Percentiles rank a stretch among this genome's conserved stretches.
Conservation (phyloP, 495 filamentous ascomycete genomes). For the Xylaria nigripes region DNA sequence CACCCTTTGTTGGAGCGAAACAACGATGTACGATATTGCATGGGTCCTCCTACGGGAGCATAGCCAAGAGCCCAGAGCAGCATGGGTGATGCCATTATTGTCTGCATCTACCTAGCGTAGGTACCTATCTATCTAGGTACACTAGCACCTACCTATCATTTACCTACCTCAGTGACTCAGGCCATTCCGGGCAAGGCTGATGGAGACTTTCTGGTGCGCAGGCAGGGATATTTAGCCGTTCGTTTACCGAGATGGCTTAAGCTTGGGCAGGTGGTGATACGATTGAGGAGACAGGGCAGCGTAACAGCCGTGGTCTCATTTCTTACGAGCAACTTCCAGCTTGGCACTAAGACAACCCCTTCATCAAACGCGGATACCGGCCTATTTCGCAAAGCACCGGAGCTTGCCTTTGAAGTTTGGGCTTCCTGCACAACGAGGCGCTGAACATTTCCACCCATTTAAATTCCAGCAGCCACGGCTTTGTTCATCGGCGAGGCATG, state of each 20-base stretch:
- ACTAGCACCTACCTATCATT: too few species aligned
- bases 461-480: constrained; percentile 31
- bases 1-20: too few species aligned
- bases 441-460: constrained; percentile 81
- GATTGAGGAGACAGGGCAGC: too few species aligned
- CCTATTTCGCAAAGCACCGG: constrained; percentile 57
- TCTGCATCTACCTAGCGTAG: too few species aligned
- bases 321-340: constrained; percentile 50
- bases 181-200: constrained; percentile 6
- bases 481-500: constrained; percentile 18
- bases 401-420: constrained; percentile 54
- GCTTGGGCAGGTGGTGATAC: too few species aligned
- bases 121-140: too few species aligned
- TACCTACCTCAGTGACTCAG: too few species aligned
- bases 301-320: constrained; percentile 11
- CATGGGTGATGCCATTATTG: too few species aligned
- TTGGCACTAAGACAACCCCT: constrained; percentile 74
- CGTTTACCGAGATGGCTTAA: too few species aligned
- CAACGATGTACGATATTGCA: too few species aligned
- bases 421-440: constrained; percentile 77
- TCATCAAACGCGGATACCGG: constrained; percentile 65
- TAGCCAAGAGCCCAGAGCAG: too few species aligned
- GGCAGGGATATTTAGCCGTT: not conserved
- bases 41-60: too few species aligned
- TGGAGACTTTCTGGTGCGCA: constrained; percentile 1